Base-by-base conservation (phyloP, 2,329 filamentous ascomycete species). In the Xylaria hypoxylon region DNA sequence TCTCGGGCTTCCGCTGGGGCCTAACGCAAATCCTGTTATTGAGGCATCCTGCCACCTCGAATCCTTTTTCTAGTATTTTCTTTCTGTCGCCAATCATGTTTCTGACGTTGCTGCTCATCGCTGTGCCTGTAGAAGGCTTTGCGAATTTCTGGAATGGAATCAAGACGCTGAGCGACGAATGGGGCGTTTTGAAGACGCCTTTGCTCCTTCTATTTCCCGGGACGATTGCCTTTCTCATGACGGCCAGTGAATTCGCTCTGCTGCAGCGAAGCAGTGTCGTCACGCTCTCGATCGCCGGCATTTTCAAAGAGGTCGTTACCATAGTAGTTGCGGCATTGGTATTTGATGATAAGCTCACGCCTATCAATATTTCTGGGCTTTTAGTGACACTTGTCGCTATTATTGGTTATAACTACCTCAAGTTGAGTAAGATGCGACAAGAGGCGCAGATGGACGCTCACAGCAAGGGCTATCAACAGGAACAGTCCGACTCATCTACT, bases 1-100 rank as follows among this genome's bases (percentile, higher is more conserved):
- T 97, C 77, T 97, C 94, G 1, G 96, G 96, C 61, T 97, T 99
- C 82, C 91, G 96, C 73, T 99, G 96, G 96, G 93, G 89, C n/a
- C 83, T 99, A n/a, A 98, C 96, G 0, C 96, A 99, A 77, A 97
- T 99, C 67, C 88, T 99, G 3, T 88, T 99, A 6, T 88, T 98
- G 31, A 91, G 94, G 72, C 97, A 97, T 79, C 94, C 94, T 1
- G 94, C 96, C 22, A 99, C 96, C 0, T 93, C 92, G 50, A 99
- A 99, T 76, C 96, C 96, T 0, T 98, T 99, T 79, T 95, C 93
- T 15, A 96, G 92, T 73, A 97, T 99, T 72, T 97, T 98, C 82
- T 97, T 94, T 80, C 88, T 99, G n/a, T 94, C 94, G 0, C 96
- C 96, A 1, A 88, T 97, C 80, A 99, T 99, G 96, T 99, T 99